Base-by-base conservation (phyloP, 495 filamentous ascomycete species). In the Aspergillus haitiensis region DNA sequence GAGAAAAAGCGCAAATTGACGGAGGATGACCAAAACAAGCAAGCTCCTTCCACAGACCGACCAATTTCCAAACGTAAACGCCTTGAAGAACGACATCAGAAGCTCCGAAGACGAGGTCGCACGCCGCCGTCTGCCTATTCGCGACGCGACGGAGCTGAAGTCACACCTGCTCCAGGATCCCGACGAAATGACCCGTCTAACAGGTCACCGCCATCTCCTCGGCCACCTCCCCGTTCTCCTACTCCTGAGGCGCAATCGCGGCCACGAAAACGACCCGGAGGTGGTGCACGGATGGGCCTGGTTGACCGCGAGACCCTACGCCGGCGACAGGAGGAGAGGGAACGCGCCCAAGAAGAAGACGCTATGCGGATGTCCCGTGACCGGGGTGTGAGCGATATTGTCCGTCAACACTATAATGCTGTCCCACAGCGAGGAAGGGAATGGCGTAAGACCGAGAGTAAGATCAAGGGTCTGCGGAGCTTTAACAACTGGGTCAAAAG, bases 401-500 rank as follows among this genome's bases (percentile, higher is more conserved):
- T 97, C 13, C 82, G 85, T 10, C 87, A 93, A 50, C 93, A 97
- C 73, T 98, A 98, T 81, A 98, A 98, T 65, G 85, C 90, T n/a
- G 93, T 97, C 1, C 91, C 91, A 0, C 68, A 81, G 63, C 85
- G 96, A 8, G 94, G 94, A 11, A 86, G 92, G 15, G 91, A 96
- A 60, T 98, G 94, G 94, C 86, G 94, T 31, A 91, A 89, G 70
- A 97, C 91, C 2, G 90, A 93, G 65, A 92, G 88, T 68, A 86
- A 88, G 57, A 98, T 98, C 79, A 97, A 94, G 74, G 94, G 94
- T 0, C 77, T 98, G 52, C 86, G 94, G 16, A 90, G 86, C 64
- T 96, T 95, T 78, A 98, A 98, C 75, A 98, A 98, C 70, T 98
- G 94, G 94, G 83, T 98, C 71, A 98, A 98, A 80, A 95, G 90